These are phyloP conservation scores for Fusarium proliferatum DNA, from an alignment of 2,329 filamentous ascomycete genomes.

Conservation along the genomic window DNA sequence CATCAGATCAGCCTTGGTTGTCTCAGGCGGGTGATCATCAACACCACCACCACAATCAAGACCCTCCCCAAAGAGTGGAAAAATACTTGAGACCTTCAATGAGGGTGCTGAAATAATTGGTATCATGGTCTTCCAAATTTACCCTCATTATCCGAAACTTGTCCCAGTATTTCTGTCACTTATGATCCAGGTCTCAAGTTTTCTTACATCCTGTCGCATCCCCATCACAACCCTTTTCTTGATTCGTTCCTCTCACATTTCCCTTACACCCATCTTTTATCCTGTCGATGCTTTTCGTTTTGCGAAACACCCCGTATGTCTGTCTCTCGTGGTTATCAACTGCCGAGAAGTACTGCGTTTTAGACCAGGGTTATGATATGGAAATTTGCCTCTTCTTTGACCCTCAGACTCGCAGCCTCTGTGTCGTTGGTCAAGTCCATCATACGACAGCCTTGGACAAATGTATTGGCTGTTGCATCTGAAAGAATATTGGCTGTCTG, in stretches of 20 bases:
- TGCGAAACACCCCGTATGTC: conserved; percentile 14
- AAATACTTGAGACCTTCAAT: neutral
- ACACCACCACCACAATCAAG: conserved; percentile 32
- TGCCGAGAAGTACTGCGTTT: conserved; percentile 31
- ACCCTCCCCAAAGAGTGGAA: conserved; percentile 15
- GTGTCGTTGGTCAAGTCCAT: conserved; percentile 1
- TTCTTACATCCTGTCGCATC: neutral
- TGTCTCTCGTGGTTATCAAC: conserved; percentile 32
- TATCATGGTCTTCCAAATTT: neutral
- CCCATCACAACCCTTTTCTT: conserved; percentile 32
- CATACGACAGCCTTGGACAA: conserved; percentile 12
- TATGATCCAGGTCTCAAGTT: neutral
- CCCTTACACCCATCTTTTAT: conserved; percentile 28
- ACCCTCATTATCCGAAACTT: neutral
- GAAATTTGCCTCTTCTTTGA: neutral
- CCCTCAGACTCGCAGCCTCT: neutral
- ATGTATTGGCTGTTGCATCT: conserved; percentile 12
- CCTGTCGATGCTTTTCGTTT: conserved; percentile 5
- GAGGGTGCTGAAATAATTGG: neutral
- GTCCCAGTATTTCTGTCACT: neutral
- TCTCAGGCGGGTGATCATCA: conserved; percentile 46
- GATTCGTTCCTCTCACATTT: conserved; percentile 32
- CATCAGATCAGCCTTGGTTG: conserved; percentile 39
- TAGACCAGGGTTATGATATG: neutral
- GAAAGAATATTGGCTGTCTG: neutral